Evolutionary conservation across 192 early-diverging fungal genomes (phyloP).

Genomic region (Backusella australiensis): DNA sequence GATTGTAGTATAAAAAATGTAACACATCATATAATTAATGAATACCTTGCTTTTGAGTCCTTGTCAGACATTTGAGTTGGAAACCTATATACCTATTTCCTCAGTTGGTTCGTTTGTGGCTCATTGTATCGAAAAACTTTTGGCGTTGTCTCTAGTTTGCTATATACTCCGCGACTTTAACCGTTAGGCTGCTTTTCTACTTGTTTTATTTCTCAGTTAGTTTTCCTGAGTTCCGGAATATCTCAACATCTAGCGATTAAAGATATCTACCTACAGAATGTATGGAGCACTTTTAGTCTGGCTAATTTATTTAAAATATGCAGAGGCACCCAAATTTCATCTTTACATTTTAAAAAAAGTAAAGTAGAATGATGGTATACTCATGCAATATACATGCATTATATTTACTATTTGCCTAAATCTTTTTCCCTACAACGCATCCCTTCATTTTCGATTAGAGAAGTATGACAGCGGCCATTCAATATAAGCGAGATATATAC

Average conservation of each 20-base stretch:
- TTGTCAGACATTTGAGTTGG: constrained; percentile 6
- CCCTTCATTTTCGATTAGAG: neutral
- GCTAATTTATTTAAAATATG: neutral
- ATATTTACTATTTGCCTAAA: constrained; percentile 2
- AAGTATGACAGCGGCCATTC: neutral
- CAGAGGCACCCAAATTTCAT: neutral
- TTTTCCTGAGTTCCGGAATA: neutral
- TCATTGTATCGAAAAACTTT: neutral
- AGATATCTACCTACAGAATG: neutral
- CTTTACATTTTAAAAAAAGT: neutral
- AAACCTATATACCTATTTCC: neutral
- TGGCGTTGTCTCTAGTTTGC: neutral
- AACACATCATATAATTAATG: neutral
- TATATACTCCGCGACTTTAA: neutral
- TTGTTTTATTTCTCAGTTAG: neutral
- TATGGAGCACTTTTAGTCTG: neutral
- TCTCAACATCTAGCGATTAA: neutral
- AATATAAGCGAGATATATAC: neutral
- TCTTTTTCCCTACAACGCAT: neutral
- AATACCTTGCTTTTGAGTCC: neutral
- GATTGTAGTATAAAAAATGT: neutral
- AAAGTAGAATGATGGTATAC: neutral
- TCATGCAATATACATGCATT: neutral
- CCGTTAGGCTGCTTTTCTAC: neutral
- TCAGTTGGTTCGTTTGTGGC: neutral